A percentile compares a stretch with the other conserved stretches of the same genome.
Conservation (phyloP, 2,329 filamentous ascomycete species). For the Xylariales sp. region DNA sequence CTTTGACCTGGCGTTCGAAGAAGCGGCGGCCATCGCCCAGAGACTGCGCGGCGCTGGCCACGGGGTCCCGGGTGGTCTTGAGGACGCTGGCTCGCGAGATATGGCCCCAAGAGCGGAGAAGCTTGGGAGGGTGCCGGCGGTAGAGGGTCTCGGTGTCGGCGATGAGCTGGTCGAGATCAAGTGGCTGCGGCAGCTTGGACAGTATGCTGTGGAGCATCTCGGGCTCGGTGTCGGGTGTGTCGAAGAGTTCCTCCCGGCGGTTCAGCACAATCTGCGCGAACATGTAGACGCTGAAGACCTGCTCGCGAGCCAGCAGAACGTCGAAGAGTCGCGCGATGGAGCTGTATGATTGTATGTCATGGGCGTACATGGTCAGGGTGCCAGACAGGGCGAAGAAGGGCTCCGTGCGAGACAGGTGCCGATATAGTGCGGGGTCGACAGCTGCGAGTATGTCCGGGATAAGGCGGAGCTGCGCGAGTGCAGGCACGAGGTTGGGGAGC, state of each 20-base stretch:
- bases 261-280: slow-evolving; percentile 85
- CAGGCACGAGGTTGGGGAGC: slow-evolving; percentile 80
- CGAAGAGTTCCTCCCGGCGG: slow-evolving; percentile 78
- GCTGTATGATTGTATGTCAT: slow-evolving; percentile 86
- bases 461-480: slow-evolving; percentile 78
- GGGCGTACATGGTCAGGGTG: slow-evolving; percentile 92
- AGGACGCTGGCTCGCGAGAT: slow-evolving; percentile 77
- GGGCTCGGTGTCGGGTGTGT: slow-evolving; percentile 75
- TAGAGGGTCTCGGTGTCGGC: slow-evolving; percentile 60
- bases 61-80: slow-evolving; percentile 67
- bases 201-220: slow-evolving; percentile 90
- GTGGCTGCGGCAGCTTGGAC: slow-evolving; percentile 76
- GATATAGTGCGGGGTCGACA: slow-evolving; percentile 67
- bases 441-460: slow-evolving; percentile 75
- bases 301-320: slow-evolving; percentile 80
- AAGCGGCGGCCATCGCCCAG: slow-evolving; percentile 61
- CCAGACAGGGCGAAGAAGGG: slow-evolving; percentile 94
- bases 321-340: slow-evolving; percentile 92
- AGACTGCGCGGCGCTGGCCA: slow-evolving; percentile 47
- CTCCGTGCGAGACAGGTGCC: slow-evolving; percentile 71
- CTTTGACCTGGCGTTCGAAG: slow-evolving; percentile 67
- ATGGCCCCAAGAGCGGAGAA: slow-evolving; percentile 63
- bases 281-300: slow-evolving; percentile 85
- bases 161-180: slow-evolving; percentile 78
- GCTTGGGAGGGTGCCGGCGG: slow-evolving; percentile 64